A percentile compares a stretch with the other conserved stretches of the same genome.
Evolutionary conservation across 768 basidiomycete genomes (phyloP).

Genomic region (Kwoniella newhampshirensis): DNA sequence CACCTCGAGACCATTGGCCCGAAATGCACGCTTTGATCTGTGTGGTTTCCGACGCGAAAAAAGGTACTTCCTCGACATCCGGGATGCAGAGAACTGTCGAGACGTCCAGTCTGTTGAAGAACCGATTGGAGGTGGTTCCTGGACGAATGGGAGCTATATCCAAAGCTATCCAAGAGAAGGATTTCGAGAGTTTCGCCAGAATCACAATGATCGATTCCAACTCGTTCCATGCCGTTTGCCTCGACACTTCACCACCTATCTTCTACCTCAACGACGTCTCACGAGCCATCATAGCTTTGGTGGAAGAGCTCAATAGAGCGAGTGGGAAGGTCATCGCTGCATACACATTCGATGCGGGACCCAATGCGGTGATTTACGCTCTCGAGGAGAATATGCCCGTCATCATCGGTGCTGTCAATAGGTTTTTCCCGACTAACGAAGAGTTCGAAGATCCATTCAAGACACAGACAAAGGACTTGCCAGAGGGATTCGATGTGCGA

Average conservation of each 20-base stretch:
- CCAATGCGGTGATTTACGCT: slow-evolving; percentile 96
- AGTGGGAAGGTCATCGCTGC: slow-evolving; percentile 73
- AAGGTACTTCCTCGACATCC: slow-evolving; percentile 87
- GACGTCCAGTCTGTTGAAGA: slow-evolving; percentile 80
- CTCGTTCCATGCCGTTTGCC: slow-evolving; percentile 95
- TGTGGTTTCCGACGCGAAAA: slow-evolving; percentile 93
- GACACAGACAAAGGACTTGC: slow-evolving; percentile 52
- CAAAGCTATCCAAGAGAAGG: slow-evolving; percentile 70
- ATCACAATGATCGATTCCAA: slow-evolving; percentile 98
- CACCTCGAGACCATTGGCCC: slow-evolving; percentile 83
- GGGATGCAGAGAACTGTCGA: slow-evolving; percentile 99
- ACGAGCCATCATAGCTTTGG: slow-evolving; percentile 82
- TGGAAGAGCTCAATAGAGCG: slow-evolving; percentile 89
- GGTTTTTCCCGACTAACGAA: slow-evolving; percentile 85
- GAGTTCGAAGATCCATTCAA: slow-evolving; percentile 56
- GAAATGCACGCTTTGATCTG: slow-evolving; percentile 96
- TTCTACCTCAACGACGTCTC: slow-evolving; percentile 99
- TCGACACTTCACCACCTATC: slow-evolving; percentile 96
- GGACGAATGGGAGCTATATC: slow-evolving; percentile 77
- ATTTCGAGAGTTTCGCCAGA: slow-evolving; percentile 84
- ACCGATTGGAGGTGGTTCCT: slow-evolving; percentile 88
- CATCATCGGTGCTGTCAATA: slow-evolving; percentile 71
- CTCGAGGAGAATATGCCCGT: slow-evolving; percentile 71
- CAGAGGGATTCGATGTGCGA: slow-evolving; percentile 70
- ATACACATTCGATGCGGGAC: slow-evolving; percentile 99